Base-by-base conservation (phyloP, 805 yeast genomes). In the Tetrapisispora phaffii region DNA sequence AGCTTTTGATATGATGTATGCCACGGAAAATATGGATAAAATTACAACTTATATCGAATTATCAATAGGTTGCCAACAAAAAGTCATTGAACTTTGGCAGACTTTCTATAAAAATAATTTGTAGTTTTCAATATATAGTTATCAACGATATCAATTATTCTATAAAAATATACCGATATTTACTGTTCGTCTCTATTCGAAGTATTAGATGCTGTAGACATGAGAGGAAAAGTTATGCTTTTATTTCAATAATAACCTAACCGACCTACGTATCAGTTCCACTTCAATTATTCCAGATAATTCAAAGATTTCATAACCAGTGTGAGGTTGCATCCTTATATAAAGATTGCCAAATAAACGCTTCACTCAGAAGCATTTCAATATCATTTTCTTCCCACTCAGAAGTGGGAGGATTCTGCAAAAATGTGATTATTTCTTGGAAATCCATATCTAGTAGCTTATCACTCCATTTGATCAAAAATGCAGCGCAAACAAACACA, bases 401-500 rank as follows among this genome's bases (percentile, higher is more conserved):
- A 41, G 72, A 68, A 0, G 97, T 93, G 22, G 97, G 97, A 9
- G 89, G 82, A 49, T 83, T 85, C 63, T 93, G 98, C 41, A 93
- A 69, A 58, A 86, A 90, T 63, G 94, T 82, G 67, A 93, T 79
- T 31, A 88, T 85, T 50, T 87, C 97, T 66, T 93, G 97, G 62
- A 93, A 93, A 52, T 90, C 97, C 88, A 83, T 85, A 9, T 73
- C 71, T 60, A 83, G 78, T 50, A 93, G 68, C 50, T 79, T 80
- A 44, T 74, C 79, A 50, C 93, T 79, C 80, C 95, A 93, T 58
- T 86, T 82, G 49, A 88, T 84, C 53, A 93, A 69, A 58, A 90
- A 93, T 19, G 98, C 97, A 19, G 97, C 96, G 66, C 98, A 93
- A 3, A 93, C 98, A 62, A 90, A 93, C 8, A 93, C 86, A 62